These are phyloP conservation scores for Colletotrichum shisoi DNA, from an alignment of 2,329 filamentous ascomycete species.

Conservation along the genomic window DNA sequence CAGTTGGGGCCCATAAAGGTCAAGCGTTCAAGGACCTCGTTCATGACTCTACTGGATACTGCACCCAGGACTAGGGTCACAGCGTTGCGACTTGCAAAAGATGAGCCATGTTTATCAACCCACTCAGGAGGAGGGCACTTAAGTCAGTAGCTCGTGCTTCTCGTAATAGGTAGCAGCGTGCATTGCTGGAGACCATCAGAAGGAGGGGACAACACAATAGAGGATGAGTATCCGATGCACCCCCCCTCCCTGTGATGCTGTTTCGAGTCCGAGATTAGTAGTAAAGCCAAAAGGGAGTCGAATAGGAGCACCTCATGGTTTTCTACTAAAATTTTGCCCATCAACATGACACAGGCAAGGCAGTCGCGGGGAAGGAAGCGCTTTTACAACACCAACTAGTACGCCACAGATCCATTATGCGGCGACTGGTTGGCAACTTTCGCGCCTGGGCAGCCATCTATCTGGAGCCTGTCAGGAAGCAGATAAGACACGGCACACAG, in stretches of 20 bases:
- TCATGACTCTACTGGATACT: conserved; percentile 25
- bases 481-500: conserved; percentile 21
- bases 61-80: conserved; percentile 7
- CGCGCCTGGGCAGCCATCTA: conserved; percentile 24
- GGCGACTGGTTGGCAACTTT: conserved; percentile 13
- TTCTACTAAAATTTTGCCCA: not conserved
- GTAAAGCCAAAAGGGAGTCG: not conserved
- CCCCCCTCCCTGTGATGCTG: not conserved
- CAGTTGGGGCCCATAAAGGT: no score
- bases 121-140: conserved; percentile 11
- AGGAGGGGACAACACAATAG: not conserved
- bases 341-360: conserved; percentile 34
- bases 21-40: conserved; percentile 3
- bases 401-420: conserved; percentile 22
- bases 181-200: not conserved
- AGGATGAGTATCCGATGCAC: not conserved
- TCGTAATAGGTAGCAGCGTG: not conserved
- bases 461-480: conserved; percentile 28
- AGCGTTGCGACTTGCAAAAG: not conserved
- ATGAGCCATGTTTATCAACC: not conserved
- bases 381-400: conserved; percentile 15
- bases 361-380: conserved; percentile 10
- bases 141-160: conserved; percentile 7
- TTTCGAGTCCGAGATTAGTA: conserved; percentile 17
- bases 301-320: conserved; percentile 5